phyloP scores from a whole-genome alignment of 2,329 filamentous ascomycete genomes.

The Blastomyces parvus region DNA sequence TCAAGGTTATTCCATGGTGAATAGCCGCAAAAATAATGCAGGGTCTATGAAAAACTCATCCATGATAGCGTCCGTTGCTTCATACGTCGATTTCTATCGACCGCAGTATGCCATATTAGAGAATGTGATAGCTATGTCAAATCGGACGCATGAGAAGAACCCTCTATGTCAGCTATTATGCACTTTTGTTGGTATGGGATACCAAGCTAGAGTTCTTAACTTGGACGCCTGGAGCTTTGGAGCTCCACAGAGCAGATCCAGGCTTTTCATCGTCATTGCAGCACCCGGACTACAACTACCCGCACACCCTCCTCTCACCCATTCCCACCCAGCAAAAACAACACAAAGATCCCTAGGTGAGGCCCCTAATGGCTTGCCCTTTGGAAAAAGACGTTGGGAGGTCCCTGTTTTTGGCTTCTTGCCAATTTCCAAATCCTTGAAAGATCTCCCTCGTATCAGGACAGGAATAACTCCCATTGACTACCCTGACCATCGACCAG shows the following conservation, averaged over 20 bases:
- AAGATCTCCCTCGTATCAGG: conserved; percentile 53
- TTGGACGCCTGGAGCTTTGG: conserved; percentile 62
- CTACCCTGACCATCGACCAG: conserved; percentile 58
- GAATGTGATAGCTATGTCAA: conserved; percentile 62
- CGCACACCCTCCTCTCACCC: conserved; percentile 48
- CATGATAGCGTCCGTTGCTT: conserved; percentile 64
- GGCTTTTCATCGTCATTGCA: conserved; percentile 63
- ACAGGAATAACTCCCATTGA: conserved; percentile 51
- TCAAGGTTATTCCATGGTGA: conserved; percentile 61
- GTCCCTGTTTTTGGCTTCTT: conserved; percentile 50
- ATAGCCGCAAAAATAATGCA: conserved; percentile 46
- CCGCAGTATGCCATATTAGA: conserved; percentile 68
- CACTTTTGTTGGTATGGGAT: conserved; percentile 64
- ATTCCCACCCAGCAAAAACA: conserved; percentile 46
- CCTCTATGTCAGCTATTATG: conserved; percentile 66
- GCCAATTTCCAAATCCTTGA: conserved; percentile 45
- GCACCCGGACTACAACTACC: conserved; percentile 56
- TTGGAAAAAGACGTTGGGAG: conserved; percentile 44
- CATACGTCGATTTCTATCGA: conserved; percentile 63
- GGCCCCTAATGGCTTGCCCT: conserved; percentile 51
- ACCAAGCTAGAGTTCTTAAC: conserved; percentile 60
- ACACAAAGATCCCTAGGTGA: conserved; percentile 43
- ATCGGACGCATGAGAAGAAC: conserved; percentile 44
- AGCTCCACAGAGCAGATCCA: conserved; percentile 53
- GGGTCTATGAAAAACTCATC: conserved; percentile 61